phyloP scores from a whole-genome alignment of 306 rosid species.

The Sesbania bispinosa region DNA sequence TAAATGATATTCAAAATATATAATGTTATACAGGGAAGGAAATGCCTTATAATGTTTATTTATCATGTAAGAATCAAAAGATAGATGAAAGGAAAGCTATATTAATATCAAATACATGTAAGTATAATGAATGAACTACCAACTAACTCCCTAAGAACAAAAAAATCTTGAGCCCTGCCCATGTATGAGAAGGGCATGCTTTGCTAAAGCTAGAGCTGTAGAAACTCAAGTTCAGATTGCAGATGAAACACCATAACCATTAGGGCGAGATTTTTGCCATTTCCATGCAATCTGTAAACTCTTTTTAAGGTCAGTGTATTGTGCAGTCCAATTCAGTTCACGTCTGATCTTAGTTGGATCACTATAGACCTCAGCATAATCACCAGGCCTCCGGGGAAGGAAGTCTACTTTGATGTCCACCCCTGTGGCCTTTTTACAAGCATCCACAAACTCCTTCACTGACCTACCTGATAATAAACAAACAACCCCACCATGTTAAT shows the following conservation, averaged over 20 bases:
- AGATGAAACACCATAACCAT: constrained; percentile 61
- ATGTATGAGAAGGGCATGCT: constrained; percentile 14
- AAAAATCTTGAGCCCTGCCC: constrained; percentile 5
- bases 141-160: constrained; percentile 46
- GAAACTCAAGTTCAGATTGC: constrained; percentile 36
- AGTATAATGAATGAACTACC: constrained; percentile 52
- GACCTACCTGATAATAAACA: constrained; percentile 84
- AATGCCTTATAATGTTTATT: constrained; percentile 8
- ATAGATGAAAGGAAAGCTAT: background rate
- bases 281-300: constrained; percentile 78
- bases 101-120: constrained; percentile 51
- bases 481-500: background rate
- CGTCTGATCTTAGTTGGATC: constrained; percentile 67
- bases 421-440: constrained; percentile 92
- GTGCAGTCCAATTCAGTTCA: constrained; percentile 88
- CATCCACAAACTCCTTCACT: constrained; percentile 89
- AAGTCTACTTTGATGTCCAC: constrained; percentile 69
- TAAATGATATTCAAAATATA: no score
- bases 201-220: no score
- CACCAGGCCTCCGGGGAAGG: constrained; percentile 94
- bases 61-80: background rate
- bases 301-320: constrained; percentile 64
- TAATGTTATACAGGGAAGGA: background rate
- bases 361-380: constrained; percentile 87
- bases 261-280: constrained; percentile 81